phyloP scores from a whole-genome alignment of 106 monocot species.

The Allium fistulosum region DNA sequence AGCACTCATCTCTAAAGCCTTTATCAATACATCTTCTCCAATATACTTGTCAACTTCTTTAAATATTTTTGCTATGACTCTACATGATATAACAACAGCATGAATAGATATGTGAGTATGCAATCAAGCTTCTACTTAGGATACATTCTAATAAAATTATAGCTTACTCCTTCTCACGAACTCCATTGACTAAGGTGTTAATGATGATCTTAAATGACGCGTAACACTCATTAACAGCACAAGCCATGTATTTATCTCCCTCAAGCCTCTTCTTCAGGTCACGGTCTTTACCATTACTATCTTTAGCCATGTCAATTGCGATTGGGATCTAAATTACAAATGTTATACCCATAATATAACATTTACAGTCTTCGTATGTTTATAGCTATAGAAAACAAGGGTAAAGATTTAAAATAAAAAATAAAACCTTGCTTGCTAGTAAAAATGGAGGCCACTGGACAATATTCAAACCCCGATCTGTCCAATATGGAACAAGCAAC shows the following conservation, averaged over 20 bases:
- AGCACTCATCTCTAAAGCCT: conserved; percentile 53
- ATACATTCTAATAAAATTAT: conserved; percentile 6
- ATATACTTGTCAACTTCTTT: conserved; percentile 49
- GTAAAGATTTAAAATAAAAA: background rate
- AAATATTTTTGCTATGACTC: conserved; percentile 70
- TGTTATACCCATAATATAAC: no score
- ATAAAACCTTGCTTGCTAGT: conserved; percentile 76
- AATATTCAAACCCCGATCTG: conserved; percentile 42
- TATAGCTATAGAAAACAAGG: no score
- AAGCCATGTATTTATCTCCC: conserved; percentile 51
- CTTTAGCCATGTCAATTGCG: conserved; percentile 76
- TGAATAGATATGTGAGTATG: background rate
- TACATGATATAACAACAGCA: conserved; percentile 10
- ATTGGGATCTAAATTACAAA: conserved; percentile 50
- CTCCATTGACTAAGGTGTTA: conserved; percentile 34
- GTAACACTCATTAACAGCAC: conserved; percentile 71
- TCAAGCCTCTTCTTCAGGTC: conserved; percentile 50
- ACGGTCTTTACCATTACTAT: conserved; percentile 49
- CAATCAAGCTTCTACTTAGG: background rate
- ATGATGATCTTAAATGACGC: conserved; percentile 55
- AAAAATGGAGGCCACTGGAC: conserved; percentile 85
- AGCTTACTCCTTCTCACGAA: conserved; percentile 51
- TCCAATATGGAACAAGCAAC: conserved; percentile 64
- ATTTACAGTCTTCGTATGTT: no score
- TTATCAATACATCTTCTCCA: conserved; percentile 25